Evolutionary conservation across 352 stramenopile genomes (phyloP).

Genomic region (Pythium rishiriense): DNA sequence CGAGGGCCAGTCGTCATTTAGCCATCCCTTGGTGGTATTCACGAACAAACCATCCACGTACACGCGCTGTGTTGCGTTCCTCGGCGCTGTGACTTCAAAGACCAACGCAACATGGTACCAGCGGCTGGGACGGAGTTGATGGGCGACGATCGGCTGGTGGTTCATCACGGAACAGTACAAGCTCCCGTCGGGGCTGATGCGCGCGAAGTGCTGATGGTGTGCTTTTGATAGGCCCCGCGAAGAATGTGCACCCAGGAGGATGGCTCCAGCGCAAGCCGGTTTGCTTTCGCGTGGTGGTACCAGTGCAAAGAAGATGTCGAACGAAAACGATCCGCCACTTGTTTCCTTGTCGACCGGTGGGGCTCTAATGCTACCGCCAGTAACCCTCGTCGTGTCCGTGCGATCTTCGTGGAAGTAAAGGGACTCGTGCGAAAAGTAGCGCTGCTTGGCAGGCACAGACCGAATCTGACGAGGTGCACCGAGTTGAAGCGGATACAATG

Average conservation of each 20-base stretch:
- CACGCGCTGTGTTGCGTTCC: constrained; percentile 2
- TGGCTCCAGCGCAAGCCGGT: not conserved
- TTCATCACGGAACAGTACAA: constrained; percentile 45
- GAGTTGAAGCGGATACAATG: not conserved
- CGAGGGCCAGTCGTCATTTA: not conserved
- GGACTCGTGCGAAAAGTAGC: not conserved
- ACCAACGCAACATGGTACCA: constrained; percentile 47
- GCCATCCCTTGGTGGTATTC: not conserved
- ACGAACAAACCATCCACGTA: not conserved
- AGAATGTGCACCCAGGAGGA: constrained; percentile 44
- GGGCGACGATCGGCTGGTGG: constrained; percentile 1
- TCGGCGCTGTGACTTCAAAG: not conserved
- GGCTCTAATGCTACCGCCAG: not conserved
- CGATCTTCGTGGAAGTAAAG: no score
- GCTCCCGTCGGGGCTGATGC: constrained; percentile 33
- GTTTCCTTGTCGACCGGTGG: not conserved
- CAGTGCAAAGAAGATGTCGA: constrained; percentile 1
- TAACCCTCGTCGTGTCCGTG: not conserved
- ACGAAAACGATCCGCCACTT: constrained; percentile 3
- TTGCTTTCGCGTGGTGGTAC: not conserved
- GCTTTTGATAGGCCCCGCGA: constrained; percentile 1
- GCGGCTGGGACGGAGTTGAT: constrained; percentile 15
- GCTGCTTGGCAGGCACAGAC: not conserved
- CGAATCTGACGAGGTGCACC: not conserved
- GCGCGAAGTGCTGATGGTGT: constrained; percentile 38